Base-by-base conservation (phyloP, 352 stramenopile genomes). In the Globisporangium uncinulatum region DNA sequence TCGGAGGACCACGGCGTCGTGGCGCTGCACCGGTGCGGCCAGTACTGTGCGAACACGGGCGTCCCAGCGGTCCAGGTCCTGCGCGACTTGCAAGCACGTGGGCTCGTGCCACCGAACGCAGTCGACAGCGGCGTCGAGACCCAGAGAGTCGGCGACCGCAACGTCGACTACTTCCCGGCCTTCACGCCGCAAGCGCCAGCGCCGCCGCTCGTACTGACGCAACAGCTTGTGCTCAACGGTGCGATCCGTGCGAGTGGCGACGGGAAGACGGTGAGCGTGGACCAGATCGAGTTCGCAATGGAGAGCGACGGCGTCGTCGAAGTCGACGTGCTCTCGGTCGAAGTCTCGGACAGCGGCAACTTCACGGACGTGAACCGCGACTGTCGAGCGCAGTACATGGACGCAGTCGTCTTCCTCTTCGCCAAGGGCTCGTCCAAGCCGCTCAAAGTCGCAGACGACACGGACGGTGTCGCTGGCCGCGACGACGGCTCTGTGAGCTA, bases 21-120 rank as follows among this genome's bases (percentile, higher is more conserved):
- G 39, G 80, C 77, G 17, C 63, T 90, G n/a, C 75, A 90, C 57
- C 79, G 87, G 51, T 90, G 80, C 57, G 80, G 80, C 6, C 57
- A 81, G 48, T 62, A 58, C 36, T 88, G 80, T 34, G 63, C 65
- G 4, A 90, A 90, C 46, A 81, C 71, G 1, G 80, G 77, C 0
- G 71, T 90, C 9, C 75, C 73, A 19, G 70, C 77, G 0, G 63
- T 57, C 21, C 54, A 24, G 20, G 84, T 90, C 61, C 41, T 86
- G 19, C 58, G 51, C 0, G 77, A 90, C 51, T 48, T 88, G 24
- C 49, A 58, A 6, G 44, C n/a, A 1, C 59, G 63, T 24, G 37
- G 59, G 4, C 54, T 73, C 15, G 37, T 86, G 5, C 69, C 72
- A 5, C 9, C 51, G 6, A 47, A 51, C 1, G 72, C 69, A 0